Conservation (phyloP, 108 stramenopile species). For the Nannochloropsis gaditana region DNA sequence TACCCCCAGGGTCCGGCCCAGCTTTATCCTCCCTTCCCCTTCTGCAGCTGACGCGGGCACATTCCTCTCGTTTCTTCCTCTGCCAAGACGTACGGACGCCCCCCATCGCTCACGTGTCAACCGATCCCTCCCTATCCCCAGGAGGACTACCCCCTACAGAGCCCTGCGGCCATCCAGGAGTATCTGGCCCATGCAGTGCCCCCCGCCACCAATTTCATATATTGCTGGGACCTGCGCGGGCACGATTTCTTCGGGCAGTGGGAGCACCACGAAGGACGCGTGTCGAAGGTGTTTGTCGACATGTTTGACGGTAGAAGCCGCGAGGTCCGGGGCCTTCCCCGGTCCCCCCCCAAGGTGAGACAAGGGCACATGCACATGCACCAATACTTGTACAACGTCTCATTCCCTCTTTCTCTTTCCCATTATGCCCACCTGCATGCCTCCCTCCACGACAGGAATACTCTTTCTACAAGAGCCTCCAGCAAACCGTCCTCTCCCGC, state of each 20-base stretch:
- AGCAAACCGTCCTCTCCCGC: slow-evolving; percentile 39
- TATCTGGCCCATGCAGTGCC: slow-evolving; percentile 22
- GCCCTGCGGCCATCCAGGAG: slow-evolving; percentile 5
- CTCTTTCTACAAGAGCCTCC: slow-evolving; percentile 43
- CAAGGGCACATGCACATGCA: slow-evolving; percentile 13
- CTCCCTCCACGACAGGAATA: slow-evolving; percentile 25
- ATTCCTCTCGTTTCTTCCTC: no score
- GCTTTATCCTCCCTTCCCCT: no score
- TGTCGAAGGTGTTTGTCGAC: slow-evolving; percentile 33
- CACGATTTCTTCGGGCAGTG: slow-evolving; percentile 48
- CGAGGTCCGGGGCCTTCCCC: slow-evolving; percentile 24
- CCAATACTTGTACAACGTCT: neutral
- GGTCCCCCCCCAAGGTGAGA: neutral
- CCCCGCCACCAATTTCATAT: slow-evolving; percentile 44
- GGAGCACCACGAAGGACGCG: slow-evolving; percentile 32
- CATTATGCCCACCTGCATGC: neutral
- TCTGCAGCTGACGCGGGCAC: no score
- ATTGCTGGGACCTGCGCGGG: slow-evolving; percentile 48
- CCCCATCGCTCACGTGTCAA: no score
- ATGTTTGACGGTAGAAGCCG: slow-evolving; percentile 23
- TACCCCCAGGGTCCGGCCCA: no score
- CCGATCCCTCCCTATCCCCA: neutral
- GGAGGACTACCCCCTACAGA: slow-evolving; percentile 40
- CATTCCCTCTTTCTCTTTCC: neutral
- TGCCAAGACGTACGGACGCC: no score